Conservation (phyloP, 129 eudicot genomes). For the Chrysanthemum seticuspe region DNA sequence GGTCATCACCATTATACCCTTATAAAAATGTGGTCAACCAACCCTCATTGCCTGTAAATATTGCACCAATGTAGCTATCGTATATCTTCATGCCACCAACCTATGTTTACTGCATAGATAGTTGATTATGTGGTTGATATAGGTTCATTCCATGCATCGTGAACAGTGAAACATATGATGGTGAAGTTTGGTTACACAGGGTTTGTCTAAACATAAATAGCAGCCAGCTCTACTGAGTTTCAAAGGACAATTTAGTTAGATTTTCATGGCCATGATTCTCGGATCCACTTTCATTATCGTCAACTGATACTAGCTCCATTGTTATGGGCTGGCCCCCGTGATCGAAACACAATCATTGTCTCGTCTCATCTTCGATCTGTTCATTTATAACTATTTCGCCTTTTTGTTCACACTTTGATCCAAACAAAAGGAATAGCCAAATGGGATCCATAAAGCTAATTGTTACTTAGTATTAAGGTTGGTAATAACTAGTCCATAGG, state of each 20-base stretch:
- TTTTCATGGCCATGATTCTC: conserved; percentile 40
- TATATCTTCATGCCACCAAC: conserved; percentile 20
- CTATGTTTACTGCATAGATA: conserved; percentile 24
- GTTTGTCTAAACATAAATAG: conserved; percentile 21
- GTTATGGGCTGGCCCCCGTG: conserved; percentile 32
- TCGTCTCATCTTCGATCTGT: conserved; percentile 10
- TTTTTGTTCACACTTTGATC: conserved; percentile 11
- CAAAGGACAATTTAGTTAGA: conserved; percentile 36
- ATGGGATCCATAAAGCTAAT: conserved; percentile 6
- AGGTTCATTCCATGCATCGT: conserved; percentile 34
- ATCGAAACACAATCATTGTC: conserved; percentile 33
- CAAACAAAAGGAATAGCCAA: neutral
- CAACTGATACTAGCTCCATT: conserved; percentile 32
- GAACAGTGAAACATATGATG: conserved; percentile 28
- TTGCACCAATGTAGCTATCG: conserved; percentile 31
- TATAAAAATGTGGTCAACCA: conserved; percentile 27
- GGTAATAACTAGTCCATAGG: neutral
- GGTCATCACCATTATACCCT: conserved; percentile 28
- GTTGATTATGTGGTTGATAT: conserved; percentile 25
- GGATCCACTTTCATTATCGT: conserved; percentile 42
- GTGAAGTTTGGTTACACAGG: conserved; percentile 34
- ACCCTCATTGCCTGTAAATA: conserved; percentile 10
- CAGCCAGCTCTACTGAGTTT: conserved; percentile 22
- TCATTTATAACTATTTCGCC: conserved; percentile 16
- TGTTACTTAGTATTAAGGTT: conserved; percentile 2